These are phyloP conservation scores for Yamadazyma mexicana DNA, from an alignment of 1,139 yeast genomes.

Conservation along the genomic window DNA sequence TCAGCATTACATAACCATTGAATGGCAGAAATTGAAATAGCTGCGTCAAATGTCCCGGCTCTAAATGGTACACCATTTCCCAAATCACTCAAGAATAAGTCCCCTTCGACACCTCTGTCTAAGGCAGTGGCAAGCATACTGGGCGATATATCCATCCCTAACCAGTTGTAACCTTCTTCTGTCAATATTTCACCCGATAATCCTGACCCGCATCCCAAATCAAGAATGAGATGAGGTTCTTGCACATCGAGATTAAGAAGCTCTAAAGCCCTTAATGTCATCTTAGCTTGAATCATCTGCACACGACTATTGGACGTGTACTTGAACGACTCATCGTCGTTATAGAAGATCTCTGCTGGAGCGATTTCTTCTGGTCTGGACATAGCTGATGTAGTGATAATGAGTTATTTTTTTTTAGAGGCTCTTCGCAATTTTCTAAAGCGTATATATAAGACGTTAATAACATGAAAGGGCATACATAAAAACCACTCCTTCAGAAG, in stretches of 20 bases:
- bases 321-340: constrained; percentile 84
- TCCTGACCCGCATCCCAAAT: constrained; percentile 98
- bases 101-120: constrained; percentile 92
- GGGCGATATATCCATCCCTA: constrained; percentile 96
- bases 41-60: constrained; percentile 97
- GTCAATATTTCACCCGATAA: constrained; percentile 90
- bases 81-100: constrained; percentile 84
- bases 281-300: constrained; percentile 95
- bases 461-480: neutral
- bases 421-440: neutral
- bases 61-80: constrained; percentile 94
- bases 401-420: neutral
- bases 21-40: constrained; percentile 89
- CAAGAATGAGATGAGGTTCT: constrained; percentile 72
- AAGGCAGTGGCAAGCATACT: constrained; percentile 94
- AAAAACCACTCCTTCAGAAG: constrained; percentile 37
- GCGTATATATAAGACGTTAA: too few relatives aligned
- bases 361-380: constrained; percentile 97
- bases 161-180: constrained; percentile 93
- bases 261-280: constrained; percentile 93
- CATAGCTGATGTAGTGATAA: constrained; percentile 43
- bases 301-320: constrained; percentile 94
- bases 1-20: constrained; percentile 99
- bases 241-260: constrained; percentile 67
- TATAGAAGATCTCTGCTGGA: constrained; percentile 94